Base-by-base conservation (phyloP, 148 eudicot genomes). In the Persicaria tinctoria region DNA sequence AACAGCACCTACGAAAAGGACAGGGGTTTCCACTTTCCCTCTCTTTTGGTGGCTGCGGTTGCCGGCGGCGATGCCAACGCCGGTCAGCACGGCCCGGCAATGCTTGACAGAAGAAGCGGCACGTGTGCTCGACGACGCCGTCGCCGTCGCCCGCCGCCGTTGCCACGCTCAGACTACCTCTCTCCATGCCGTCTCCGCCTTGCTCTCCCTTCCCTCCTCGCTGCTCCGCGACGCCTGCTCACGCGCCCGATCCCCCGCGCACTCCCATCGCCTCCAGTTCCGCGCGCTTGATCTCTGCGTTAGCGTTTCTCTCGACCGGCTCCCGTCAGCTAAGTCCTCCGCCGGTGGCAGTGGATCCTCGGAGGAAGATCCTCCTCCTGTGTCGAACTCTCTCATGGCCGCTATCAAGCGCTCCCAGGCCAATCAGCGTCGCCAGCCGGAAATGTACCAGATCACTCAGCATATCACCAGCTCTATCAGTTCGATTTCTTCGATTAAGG, bases 341-440 rank as follows among this genome's bases (percentile, higher is more conserved):
- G 7, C 69, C 41, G 44, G 3, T 38, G 17, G 14, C 1, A 23
- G 47, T 1, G 46, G 47, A 1, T 1, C 20, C 72, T 47, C n/a
- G 4, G 77, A 76, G 60, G 89, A 82, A 46, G 88, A 86, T 47
- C 85, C 85, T 57, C 97, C 99, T 68, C 97, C 97, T 3, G 83
- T 95, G 1, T 84, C 99, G 13, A 95, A 95, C 72, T 92, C 99
- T 0, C 87, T 95, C 54, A 90, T 90, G 97, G 99, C 99, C 18
- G 99, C 97, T 23, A 86, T 95, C 8, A 92, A 92, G 56, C 76
- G 97, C 27, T 92, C 97, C 0, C 99, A 95, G 27, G 99, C 99
- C 11, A 91, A 92, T 51, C 99, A 95, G 76, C 72, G 94, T 1
- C 73, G 99, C 1, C 97, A 95, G 54, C 99, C 99, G 1, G 99